phyloP scores from a whole-genome alignment of 2,329 filamentous ascomycete species.

The Aspergillus flavus region DNA sequence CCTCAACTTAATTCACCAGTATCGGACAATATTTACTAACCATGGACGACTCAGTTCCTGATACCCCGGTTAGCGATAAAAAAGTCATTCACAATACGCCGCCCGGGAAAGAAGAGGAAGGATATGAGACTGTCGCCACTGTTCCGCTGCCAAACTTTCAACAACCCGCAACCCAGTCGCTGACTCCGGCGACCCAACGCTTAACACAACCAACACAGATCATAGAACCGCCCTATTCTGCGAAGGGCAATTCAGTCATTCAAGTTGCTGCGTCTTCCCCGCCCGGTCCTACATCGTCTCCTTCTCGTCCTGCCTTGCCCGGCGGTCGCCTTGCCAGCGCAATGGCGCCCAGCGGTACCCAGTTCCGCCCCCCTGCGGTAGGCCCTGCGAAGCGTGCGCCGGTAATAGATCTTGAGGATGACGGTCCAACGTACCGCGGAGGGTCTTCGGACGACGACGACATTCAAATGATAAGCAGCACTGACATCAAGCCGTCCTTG shows the following conservation, averaged over 20 bases:
- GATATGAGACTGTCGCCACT: constrained; percentile 54
- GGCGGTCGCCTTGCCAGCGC: constrained; percentile 57
- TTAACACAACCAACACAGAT: constrained; percentile 66
- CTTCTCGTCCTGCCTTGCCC: constrained; percentile 38
- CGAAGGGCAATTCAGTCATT: constrained; percentile 51
- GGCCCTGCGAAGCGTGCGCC: constrained; percentile 44
- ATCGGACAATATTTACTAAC: not conserved
- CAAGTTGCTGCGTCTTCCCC: constrained; percentile 93
- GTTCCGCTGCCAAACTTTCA: constrained; percentile 41
- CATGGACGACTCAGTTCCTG: constrained; percentile 45
- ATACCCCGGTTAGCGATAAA: constrained; percentile 43
- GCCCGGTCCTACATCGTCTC: constrained; percentile 53
- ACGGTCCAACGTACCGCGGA: constrained; percentile 60
- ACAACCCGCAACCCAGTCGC: constrained; percentile 33
- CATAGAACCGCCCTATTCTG: constrained; percentile 47
- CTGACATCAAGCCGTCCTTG: constrained; percentile 63
- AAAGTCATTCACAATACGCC: constrained; percentile 33
- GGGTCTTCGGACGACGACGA: constrained; percentile 64
- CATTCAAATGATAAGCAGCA: constrained; percentile 45
- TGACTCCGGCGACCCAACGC: constrained; percentile 53
- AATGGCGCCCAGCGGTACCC: constrained; percentile 76
- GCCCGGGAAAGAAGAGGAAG: constrained; percentile 36
- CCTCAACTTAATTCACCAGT: not conserved
- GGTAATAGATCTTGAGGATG: constrained; percentile 55
- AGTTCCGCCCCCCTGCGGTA: constrained; percentile 59